phyloP scores from a whole-genome alignment of 2,329 filamentous ascomycete genomes.

The Calonectria pseudoturangicola region DNA sequence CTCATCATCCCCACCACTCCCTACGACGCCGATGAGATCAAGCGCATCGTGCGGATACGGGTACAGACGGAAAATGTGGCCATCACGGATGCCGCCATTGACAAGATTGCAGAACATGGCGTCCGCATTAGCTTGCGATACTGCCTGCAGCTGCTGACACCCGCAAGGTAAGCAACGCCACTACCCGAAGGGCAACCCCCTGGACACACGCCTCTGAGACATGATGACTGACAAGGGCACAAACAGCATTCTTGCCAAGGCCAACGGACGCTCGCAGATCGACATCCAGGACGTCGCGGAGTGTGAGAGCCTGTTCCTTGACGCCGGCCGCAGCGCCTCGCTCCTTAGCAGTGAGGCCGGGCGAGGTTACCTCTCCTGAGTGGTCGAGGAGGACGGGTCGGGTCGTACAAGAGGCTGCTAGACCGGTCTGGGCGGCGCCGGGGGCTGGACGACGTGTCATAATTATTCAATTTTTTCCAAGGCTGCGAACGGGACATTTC shows the following conservation, averaged over 20 bases:
- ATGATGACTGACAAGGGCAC: constrained; percentile 57
- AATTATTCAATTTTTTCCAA: constrained; percentile 51
- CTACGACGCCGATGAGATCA: constrained; percentile 92
- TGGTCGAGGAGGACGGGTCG: constrained; percentile 32
- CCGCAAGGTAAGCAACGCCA: constrained; percentile 76
- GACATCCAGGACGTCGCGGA: constrained; percentile 86
- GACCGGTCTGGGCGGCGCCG: constrained; percentile 47
- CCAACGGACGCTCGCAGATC: constrained; percentile 85
- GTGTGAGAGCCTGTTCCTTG: constrained; percentile 89
- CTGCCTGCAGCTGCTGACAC: constrained; percentile 92
- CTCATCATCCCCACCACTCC: constrained; percentile 97
- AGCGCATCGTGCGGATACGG: constrained; percentile 90
- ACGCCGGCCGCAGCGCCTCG: constrained; percentile 85
- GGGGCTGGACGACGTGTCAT: constrained; percentile 53
- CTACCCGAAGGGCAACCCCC: constrained; percentile 47
- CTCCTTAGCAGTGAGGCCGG: constrained; percentile 79
- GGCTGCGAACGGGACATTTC: constrained; percentile 44
- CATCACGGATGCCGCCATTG: constrained; percentile 87
- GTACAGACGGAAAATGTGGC: constrained; percentile 87
- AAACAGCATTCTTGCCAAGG: constrained; percentile 87
- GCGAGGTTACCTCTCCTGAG: constrained; percentile 78
- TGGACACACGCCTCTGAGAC: constrained; percentile 52
- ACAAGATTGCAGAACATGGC: constrained; percentile 90
- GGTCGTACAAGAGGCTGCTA: constrained; percentile 30
- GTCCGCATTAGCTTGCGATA: constrained; percentile 94